Evolutionary conservation across 2,329 filamentous ascomycete species (phyloP).

Genomic region (Sporothrix globosa): DNA sequence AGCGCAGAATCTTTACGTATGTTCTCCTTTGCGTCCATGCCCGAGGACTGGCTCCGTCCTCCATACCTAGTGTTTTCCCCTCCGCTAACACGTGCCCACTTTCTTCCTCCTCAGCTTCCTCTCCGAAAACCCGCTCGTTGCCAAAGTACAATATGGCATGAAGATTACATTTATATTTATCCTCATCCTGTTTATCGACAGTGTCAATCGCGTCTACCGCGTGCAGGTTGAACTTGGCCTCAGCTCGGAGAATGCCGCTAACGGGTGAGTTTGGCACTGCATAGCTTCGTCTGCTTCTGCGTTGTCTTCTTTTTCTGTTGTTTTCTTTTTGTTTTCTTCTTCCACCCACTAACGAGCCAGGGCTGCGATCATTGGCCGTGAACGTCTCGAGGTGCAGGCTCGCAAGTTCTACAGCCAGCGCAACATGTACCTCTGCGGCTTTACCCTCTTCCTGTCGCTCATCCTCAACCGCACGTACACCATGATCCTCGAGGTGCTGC

Average conservation of each 20-base stretch:
- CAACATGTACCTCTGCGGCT: constrained; percentile 99
- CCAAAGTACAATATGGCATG: constrained; percentile 94
- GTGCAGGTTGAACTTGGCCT: constrained; percentile 86
- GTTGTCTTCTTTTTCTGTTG: not conserved
- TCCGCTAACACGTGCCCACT: not conserved
- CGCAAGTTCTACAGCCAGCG: constrained; percentile 99
- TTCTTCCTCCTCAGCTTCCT: constrained; percentile 68
- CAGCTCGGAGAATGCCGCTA: constrained; percentile 63
- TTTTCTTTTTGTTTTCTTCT: not conserved
- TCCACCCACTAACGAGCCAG: constrained; percentile 41
- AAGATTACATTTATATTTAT: constrained; percentile 99
- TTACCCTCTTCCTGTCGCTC: constrained; percentile 96
- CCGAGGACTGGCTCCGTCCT: not conserved
- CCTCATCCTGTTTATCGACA: constrained; percentile 95
- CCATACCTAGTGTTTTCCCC: not conserved
- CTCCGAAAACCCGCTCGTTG: constrained; percentile 80
- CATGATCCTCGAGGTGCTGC: constrained; percentile 90
- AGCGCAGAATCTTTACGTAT: constrained; percentile 79
- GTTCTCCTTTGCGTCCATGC: not conserved
- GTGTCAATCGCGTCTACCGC: constrained; percentile 92
- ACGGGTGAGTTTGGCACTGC: constrained; percentile 49
- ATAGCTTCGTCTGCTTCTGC: not conserved
- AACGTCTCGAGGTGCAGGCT: constrained; percentile 97
- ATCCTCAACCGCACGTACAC: constrained; percentile 99
- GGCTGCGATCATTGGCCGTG: constrained; percentile 78